A percentile compares a stretch with the other conserved stretches of the same genome.
These are phyloP conservation scores for Exophiala dermatitidis DNA, from an alignment of 2,329 filamentous ascomycete genomes.

Conservation along the genomic window DNA sequence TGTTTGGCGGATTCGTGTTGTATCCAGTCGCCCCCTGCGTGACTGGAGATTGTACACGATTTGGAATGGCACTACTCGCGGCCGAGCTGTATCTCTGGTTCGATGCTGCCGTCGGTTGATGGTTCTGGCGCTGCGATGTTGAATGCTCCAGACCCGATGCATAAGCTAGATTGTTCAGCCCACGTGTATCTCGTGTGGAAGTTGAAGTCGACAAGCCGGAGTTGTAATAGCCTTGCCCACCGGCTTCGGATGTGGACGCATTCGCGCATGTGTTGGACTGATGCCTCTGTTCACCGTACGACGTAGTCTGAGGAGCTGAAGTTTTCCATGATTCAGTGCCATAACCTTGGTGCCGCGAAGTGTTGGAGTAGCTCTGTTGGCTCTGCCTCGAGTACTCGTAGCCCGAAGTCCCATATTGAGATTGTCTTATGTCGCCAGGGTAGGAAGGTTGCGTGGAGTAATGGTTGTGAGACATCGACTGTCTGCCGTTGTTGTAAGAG, in stretches of 20 bases:
- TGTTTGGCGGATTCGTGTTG: conserved; percentile 1
- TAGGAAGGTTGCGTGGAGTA: conserved; percentile 11
- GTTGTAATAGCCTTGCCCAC: conserved; percentile 7
- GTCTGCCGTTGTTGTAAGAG: conserved; percentile 7
- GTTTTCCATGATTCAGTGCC: conserved; percentile 8
- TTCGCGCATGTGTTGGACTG: conserved; percentile 1
- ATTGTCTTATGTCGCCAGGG: conserved; percentile 8
- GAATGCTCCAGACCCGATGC: conserved; percentile 24
- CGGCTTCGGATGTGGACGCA: not conserved
- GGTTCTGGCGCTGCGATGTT: conserved; percentile 8
- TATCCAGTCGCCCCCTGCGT: conserved; percentile 3
- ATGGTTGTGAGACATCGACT: conserved; percentile 1
- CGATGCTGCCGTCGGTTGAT: conserved; percentile 1
- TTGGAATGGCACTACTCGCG: not conserved
- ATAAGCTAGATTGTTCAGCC: conserved; percentile 26
- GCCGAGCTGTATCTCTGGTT: not conserved
- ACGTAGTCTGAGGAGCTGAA: not conserved
- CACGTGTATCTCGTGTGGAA: conserved; percentile 13
- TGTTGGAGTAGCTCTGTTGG: conserved; percentile 14
- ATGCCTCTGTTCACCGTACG: conserved; percentile 9
- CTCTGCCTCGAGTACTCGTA: conserved; percentile 18
- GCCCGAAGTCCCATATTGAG: conserved; percentile 14
- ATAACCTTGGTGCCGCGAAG: conserved; percentile 9
- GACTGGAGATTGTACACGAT: conserved; percentile 13
- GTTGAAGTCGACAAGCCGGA: not conserved